These are phyloP conservation scores for Neoboletus brunneissimus DNA, from an alignment of 768 basidiomycete genomes.

Conservation along the genomic window DNA sequence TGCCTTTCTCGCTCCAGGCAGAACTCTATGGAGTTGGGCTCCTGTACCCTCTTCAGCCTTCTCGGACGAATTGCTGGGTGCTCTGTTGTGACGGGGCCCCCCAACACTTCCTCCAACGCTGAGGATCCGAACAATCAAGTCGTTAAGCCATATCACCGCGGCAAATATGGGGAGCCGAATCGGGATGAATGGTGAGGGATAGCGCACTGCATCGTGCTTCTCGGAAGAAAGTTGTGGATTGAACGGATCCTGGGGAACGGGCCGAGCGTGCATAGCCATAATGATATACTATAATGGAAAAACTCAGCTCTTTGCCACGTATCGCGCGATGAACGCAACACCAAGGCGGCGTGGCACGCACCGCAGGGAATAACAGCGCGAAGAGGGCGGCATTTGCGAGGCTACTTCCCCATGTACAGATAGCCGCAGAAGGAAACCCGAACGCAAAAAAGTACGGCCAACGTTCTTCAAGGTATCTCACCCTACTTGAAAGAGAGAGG, in stretches of 20 bases:
- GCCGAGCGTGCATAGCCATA: conserved; percentile 76
- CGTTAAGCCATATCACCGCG: conserved; percentile 71
- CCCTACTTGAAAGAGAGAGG: conserved; percentile 61
- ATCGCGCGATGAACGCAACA: not conserved
- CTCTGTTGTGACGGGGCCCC: conserved; percentile 23
- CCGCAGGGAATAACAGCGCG: conserved; percentile 76
- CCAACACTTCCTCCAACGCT: conserved; percentile 47
- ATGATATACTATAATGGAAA: conserved; percentile 66
- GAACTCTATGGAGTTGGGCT: conserved; percentile 23
- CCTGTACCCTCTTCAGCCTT: conserved; percentile 60
- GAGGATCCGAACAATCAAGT: conserved; percentile 59
- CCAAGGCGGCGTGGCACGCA: conserved; percentile 35
- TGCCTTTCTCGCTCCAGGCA: conserved; percentile 7
- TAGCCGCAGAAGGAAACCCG: conserved; percentile 69
- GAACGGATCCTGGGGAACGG: conserved; percentile 74
- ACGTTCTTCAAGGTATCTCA: conserved; percentile 78
- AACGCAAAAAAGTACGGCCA: conserved; percentile 90
- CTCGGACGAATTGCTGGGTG: conserved; percentile 51
- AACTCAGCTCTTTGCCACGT: conserved; percentile 2
- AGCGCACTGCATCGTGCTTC: conserved; percentile 44
- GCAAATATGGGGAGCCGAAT: conserved; percentile 78
- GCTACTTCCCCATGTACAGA: conserved; percentile 71
- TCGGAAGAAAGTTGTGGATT: conserved; percentile 45
- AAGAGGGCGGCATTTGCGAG: conserved; percentile 83
- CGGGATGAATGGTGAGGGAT: conserved; percentile 76